phyloP scores from a whole-genome alignment of 73 alveolate species.

The Paramecium biaurelia region DNA sequence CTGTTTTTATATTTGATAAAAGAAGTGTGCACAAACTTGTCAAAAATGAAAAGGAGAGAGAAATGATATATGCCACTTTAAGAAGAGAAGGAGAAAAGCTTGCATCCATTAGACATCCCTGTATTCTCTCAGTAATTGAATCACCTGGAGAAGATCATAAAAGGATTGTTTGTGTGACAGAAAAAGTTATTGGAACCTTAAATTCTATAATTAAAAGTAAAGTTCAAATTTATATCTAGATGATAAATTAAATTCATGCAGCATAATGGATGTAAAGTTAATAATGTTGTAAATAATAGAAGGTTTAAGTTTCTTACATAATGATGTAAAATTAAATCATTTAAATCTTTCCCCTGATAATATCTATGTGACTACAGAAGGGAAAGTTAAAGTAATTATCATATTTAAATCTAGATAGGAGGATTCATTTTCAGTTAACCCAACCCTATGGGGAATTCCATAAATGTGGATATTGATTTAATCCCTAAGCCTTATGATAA shows the following conservation, averaged over 20 bases:
- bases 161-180: conserved; percentile 30
- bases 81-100: conserved; percentile 35
- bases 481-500: background rate
- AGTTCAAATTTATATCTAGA: background rate
- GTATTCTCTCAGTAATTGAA: conserved; percentile 4
- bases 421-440: background rate
- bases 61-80: background rate
- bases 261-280: conserved; percentile 89
- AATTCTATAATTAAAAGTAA: background rate
- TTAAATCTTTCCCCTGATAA: conserved; percentile 87
- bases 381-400: conserved; percentile 84
- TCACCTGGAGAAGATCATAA: conserved; percentile 31
- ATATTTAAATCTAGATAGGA: background rate
- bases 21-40: background rate
- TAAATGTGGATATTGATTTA: background rate
- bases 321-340: conserved; percentile 90
- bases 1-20: conserved; percentile 30
- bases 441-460: background rate
- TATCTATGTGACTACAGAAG: conserved; percentile 83
- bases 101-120: background rate
- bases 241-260: background rate
- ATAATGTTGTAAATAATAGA: conserved; percentile 87
- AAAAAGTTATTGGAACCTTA: conserved; percentile 9
- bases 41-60: conserved; percentile 10
- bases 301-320: conserved; percentile 90